phyloP scores from a whole-genome alignment of 1,139 yeast genomes.

The Suhomyces wounanorum region DNA sequence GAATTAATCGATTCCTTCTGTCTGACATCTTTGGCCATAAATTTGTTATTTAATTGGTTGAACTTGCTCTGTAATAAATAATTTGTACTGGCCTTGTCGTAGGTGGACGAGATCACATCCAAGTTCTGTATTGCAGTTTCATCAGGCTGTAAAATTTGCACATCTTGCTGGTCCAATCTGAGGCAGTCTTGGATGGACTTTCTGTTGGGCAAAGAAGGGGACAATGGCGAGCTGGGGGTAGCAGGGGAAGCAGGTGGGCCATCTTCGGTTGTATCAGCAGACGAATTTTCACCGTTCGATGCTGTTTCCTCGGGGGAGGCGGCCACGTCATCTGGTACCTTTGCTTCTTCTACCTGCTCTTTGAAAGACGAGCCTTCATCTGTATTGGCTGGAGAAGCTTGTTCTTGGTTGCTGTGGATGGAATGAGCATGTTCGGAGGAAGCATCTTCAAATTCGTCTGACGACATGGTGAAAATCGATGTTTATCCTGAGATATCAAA shows the following conservation, averaged over 20 bases:
- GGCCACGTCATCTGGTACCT: not conserved
- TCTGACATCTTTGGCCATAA: conserved; percentile 32
- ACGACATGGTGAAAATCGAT: conserved; percentile 11
- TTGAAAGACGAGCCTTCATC: not conserved
- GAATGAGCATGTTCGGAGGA: conserved; percentile 2
- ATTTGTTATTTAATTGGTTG: conserved; percentile 31
- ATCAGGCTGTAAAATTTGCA: conserved; percentile 14
- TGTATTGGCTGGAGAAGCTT: not conserved
- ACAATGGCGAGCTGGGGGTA: conserved; percentile 1
- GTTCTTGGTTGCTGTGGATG: not conserved
- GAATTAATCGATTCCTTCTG: conserved; percentile 52
- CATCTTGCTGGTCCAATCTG: conserved; percentile 28
- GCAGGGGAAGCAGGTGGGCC: conserved; percentile 1
- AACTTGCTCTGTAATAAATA: conserved; percentile 41
- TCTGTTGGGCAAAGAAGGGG: conserved; percentile 29
- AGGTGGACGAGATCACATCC: conserved; percentile 23
- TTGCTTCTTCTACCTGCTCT: not conserved
- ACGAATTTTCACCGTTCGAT: not conserved
- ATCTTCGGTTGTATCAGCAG: not conserved
- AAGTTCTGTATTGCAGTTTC: conserved; percentile 16
- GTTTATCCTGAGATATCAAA: not conserved
- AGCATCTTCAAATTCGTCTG: conserved; percentile 28
- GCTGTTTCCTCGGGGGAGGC: conserved; percentile 1
- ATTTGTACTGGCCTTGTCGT: conserved; percentile 29
- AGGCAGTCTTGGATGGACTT: conserved; percentile 33